Evolutionary conservation across 345 rosid species (phyloP).

Genomic region (Murraya koenigii): DNA sequence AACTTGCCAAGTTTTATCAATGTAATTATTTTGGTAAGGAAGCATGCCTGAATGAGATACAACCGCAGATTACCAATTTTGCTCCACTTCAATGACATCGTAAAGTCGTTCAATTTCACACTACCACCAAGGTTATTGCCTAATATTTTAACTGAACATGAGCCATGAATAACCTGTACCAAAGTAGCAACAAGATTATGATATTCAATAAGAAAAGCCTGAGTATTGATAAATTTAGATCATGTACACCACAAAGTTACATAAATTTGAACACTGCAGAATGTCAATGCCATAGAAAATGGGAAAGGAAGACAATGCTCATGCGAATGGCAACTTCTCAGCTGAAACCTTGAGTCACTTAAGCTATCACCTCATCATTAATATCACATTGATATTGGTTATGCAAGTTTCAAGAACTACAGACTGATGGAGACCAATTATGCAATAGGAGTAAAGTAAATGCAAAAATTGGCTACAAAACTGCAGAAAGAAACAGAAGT

Average conservation of each 20-base stretch:
- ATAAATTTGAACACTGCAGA: neutral
- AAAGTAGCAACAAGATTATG: neutral
- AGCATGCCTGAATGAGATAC: slow-evolving; percentile 69
- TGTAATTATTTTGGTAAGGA: neutral
- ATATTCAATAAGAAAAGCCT: neutral
- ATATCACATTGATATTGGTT: neutral
- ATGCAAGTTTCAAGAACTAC: neutral
- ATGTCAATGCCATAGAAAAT: neutral
- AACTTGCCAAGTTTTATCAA: neutral
- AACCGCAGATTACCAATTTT: slow-evolving; percentile 76
- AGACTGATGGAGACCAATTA: neutral
- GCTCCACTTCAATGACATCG: slow-evolving; percentile 90
- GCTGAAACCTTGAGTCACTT: neutral
- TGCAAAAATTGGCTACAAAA: neutral
- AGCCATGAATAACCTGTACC: slow-evolving; percentile 59
- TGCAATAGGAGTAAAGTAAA: neutral
- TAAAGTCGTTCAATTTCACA: slow-evolving; percentile 61
- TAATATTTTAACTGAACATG: slow-evolving; percentile 63
- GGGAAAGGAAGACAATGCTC: neutral
- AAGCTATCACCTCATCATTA: neutral
- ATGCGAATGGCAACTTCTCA: neutral
- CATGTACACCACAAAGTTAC: neutral
- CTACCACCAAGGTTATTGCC: slow-evolving; percentile 87
- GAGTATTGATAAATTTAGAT: neutral
- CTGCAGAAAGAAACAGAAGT: neutral